Percentiles rank a stretch among this genome's conserved stretches.
phyloP scores from a whole-genome alignment of 1,284 basidiomycete species.

The Tranzscheliella williamsii region DNA sequence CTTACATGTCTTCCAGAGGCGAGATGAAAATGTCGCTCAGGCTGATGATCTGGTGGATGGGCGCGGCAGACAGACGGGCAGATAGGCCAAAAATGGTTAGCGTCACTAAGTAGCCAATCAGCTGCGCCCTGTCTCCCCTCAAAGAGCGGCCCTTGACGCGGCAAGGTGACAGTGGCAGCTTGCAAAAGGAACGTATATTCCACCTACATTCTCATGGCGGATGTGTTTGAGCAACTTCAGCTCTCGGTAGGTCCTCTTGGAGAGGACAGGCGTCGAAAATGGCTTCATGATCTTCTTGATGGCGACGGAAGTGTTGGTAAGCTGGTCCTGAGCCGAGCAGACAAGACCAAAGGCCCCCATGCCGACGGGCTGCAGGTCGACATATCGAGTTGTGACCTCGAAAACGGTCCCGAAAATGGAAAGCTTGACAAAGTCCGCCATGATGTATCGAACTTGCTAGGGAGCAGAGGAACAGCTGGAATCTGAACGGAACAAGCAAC shows the following conservation, averaged over 20 bases:
- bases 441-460: conserved; percentile 34
- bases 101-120: too few species aligned
- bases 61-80: background rate
- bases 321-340: conserved; percentile 93
- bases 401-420: conserved; percentile 97
- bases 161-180: too few species aligned
- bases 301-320: conserved; percentile 89
- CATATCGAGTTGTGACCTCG: conserved; percentile 82
- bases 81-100: too few species aligned
- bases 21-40: conserved; percentile 99
- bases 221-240: conserved; percentile 98
- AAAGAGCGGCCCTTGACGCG: too few species aligned
- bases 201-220: conserved; percentile 99
- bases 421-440: conserved; percentile 84
- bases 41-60: conserved; percentile 96
- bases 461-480: too few species aligned
- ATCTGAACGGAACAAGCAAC: too few species aligned
- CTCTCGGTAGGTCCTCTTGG: conserved; percentile 96
- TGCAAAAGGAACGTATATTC: too few species aligned
- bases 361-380: conserved; percentile 98
- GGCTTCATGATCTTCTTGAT: conserved; percentile 99
- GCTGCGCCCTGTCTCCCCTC: too few species aligned
- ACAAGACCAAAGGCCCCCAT: conserved; percentile 74
- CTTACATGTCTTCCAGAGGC: conserved; percentile 80
- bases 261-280: conserved; percentile 95